phyloP scores from a whole-genome alignment of 768 basidiomycete species.

The Russula dissimulans region DNA sequence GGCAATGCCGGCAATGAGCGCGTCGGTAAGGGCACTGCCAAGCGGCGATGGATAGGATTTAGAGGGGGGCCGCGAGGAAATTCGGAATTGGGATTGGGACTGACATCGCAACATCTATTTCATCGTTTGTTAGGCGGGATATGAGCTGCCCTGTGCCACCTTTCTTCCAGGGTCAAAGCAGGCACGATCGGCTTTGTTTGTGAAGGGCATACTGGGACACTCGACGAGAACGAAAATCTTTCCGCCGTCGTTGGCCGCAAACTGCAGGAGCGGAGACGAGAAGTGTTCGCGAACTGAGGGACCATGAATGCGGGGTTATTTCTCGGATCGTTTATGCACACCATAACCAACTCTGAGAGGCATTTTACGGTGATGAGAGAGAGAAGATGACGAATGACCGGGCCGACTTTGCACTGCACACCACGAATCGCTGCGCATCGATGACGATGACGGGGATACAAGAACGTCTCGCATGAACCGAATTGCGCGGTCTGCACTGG shows the following conservation, averaged over 20 bases:
- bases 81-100: constrained; percentile 15
- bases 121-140: constrained; percentile 57
- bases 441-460: not conserved
- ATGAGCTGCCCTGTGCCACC: constrained; percentile 86
- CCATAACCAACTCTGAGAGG: constrained; percentile 25
- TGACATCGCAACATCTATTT: constrained; percentile 79
- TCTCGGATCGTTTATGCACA: not conserved
- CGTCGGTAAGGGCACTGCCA: constrained; percentile 76
- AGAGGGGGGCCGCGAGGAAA: not conserved
- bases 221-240: constrained; percentile 77
- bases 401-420: not conserved
- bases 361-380: not conserved
- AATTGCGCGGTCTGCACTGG: not conserved
- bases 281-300: constrained; percentile 75
- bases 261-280: constrained; percentile 85
- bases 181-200: not conserved
- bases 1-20: constrained; percentile 85
- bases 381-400: not conserved
- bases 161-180: constrained; percentile 22
- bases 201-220: constrained; percentile 61
- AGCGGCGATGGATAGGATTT: no score
- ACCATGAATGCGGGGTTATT: not conserved
- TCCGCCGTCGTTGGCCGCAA: constrained; percentile 55
- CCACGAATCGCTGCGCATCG: no score
- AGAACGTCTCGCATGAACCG: not conserved